Evolutionary conservation across 768 basidiomycete genomes (phyloP).

Genomic region (Lentinula guzmanii): DNA sequence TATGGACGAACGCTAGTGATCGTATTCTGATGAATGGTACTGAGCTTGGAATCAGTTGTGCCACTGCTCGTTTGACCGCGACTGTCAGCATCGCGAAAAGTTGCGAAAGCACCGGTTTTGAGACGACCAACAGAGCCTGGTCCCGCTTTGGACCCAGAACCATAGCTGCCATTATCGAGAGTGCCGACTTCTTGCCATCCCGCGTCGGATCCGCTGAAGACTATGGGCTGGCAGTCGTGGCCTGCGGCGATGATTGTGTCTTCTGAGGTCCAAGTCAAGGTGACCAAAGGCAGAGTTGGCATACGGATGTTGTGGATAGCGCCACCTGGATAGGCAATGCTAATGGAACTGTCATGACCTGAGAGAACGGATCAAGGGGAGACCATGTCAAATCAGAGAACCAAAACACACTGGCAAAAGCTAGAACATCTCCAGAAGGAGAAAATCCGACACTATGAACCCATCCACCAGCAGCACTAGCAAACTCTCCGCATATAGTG

Average conservation of each 20-base stretch:
- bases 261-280: constrained; percentile 84
- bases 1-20: constrained; percentile 89
- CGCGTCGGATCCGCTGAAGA: constrained; percentile 67
- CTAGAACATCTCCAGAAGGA: constrained; percentile 90
- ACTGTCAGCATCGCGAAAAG: constrained; percentile 88
- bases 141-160: constrained; percentile 36
- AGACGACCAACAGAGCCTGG: constrained; percentile 59
- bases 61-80: constrained; percentile 44
- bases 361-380: background rate
- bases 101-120: constrained; percentile 90
- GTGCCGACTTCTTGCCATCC: constrained; percentile 82
- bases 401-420: constrained; percentile 76
- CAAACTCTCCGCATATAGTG: constrained; percentile 92
- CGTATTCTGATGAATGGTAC: constrained; percentile 96
- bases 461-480: constrained; percentile 90
- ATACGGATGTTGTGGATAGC: constrained; percentile 73
- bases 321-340: constrained; percentile 83
- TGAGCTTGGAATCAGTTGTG: constrained; percentile 64
- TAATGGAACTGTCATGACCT: constrained; percentile 97
- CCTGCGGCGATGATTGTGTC: constrained; percentile 84
- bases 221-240: constrained; percentile 94
- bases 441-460: constrained; percentile 96
- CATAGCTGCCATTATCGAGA: constrained; percentile 82
- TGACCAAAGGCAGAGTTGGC: constrained; percentile 74
- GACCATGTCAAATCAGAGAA: background rate